These are phyloP conservation scores for Naganishia albida DNA, from an alignment of 1,284 basidiomycete species.

Conservation along the genomic window DNA sequence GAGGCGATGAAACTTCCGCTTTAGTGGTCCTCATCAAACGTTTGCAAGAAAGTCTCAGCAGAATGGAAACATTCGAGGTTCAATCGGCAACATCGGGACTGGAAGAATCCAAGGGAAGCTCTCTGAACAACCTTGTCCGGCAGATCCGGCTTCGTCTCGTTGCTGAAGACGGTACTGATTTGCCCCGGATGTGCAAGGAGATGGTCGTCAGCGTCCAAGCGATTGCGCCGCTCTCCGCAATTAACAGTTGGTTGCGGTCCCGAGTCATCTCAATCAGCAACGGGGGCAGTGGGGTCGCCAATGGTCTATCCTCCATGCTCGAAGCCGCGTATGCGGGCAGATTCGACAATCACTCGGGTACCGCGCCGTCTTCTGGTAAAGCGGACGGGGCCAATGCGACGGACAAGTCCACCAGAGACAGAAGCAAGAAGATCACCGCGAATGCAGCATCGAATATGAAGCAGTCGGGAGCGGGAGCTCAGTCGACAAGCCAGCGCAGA, in stretches of 20 bases:
- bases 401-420: not conserved
- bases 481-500: constrained; percentile 9
- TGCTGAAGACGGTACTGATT: constrained; percentile 72
- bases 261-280: constrained; percentile 51
- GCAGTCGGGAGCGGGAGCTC: not conserved
- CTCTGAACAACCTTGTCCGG: constrained; percentile 62
- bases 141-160: constrained; percentile 84
- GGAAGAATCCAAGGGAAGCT: constrained; percentile 37
- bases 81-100: constrained; percentile 64
- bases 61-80: constrained; percentile 93
- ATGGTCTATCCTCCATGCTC: constrained; percentile 82
- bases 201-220: constrained; percentile 94
- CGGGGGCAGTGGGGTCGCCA: constrained; percentile 57
- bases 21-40: constrained; percentile 86
- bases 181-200: constrained; percentile 79
- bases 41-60: constrained; percentile 85
- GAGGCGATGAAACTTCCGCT: constrained; percentile 61
- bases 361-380: constrained; percentile 29
- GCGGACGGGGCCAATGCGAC: constrained; percentile 46
- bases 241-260: constrained; percentile 83
- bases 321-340: constrained; percentile 72
- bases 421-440: not conserved
- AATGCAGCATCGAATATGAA: not conserved
- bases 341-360: constrained; percentile 19
- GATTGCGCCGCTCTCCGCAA: constrained; percentile 91